These are phyloP conservation scores for Geranium incanum DNA, from an alignment of 441 rosid species.

Conservation along the genomic window DNA sequence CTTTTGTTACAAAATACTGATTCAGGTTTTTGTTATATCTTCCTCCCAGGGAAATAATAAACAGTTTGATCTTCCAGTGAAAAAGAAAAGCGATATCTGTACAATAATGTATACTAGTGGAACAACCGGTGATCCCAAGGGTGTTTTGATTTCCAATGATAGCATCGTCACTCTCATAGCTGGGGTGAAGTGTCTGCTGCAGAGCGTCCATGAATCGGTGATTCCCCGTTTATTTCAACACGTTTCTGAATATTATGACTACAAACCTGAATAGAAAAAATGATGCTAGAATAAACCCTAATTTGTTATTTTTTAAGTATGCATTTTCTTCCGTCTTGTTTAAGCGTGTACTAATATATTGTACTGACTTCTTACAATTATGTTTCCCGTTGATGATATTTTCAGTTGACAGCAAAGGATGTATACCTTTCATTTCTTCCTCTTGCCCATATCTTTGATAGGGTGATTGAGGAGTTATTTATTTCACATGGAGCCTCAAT, in stretches of 20 bases:
- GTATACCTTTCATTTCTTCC: constrained; percentile 93
- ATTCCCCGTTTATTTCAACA: constrained; percentile 20
- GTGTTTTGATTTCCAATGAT: constrained; percentile 85
- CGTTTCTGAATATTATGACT: background rate
- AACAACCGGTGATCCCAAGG: constrained; percentile 98
- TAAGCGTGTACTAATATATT: constrained; percentile 2
- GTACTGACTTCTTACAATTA: background rate
- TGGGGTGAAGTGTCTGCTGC: constrained; percentile 55
- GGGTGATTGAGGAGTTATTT: constrained; percentile 74
- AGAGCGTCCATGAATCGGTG: constrained; percentile 61
- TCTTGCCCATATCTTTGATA: constrained; percentile 92
- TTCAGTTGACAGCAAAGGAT: constrained; percentile 58
- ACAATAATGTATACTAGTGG: constrained; percentile 97
- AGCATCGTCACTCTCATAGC: constrained; percentile 66
- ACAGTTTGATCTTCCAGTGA: constrained; percentile 63
- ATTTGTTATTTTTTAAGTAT: background rate
- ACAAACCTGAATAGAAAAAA: background rate
- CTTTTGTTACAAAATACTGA: background rate
- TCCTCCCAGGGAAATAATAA: constrained; percentile 54
- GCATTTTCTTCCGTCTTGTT: background rate
- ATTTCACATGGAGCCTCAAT: constrained; percentile 69
- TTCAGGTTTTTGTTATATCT: constrained; percentile 6
- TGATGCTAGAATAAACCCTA: background rate
- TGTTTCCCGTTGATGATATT: constrained; percentile 21
- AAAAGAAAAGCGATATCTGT: constrained; percentile 65